These are phyloP conservation scores for Colletotrichum sidae DNA, from an alignment of 2,329 filamentous ascomycete species.

Conservation along the genomic window DNA sequence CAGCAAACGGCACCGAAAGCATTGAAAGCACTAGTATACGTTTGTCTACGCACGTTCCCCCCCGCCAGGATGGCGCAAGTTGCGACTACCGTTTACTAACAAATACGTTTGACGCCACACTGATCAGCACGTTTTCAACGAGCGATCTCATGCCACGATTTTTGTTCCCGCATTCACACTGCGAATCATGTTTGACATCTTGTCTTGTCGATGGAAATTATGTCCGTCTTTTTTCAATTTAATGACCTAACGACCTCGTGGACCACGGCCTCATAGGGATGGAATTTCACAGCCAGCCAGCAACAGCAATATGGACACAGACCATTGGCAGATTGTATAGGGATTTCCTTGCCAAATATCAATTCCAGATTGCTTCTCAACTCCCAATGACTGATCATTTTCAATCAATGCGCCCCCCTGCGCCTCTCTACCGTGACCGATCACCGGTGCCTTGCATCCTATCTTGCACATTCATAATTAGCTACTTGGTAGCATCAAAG, in stretches of 20 bases:
- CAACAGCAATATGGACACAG: constrained; percentile 14
- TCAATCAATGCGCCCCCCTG: not conserved
- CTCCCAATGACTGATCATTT: not conserved
- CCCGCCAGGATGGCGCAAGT: not conserved
- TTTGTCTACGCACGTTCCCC: no score
- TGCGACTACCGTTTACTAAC: constrained; percentile 2
- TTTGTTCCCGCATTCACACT: not conserved
- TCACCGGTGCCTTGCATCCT: constrained; percentile 17
- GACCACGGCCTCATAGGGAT: no score
- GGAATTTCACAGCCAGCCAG: not conserved
- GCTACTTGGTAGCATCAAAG: not conserved
- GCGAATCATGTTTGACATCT: not conserved
- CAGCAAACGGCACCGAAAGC: constrained; percentile 6
- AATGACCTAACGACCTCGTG: no score
- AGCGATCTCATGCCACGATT: constrained; percentile 12
- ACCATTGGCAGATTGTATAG: constrained; percentile 16
- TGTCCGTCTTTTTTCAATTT: no score
- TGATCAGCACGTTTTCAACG: not conserved
- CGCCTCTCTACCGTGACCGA: constrained; percentile 2
- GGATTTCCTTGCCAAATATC: constrained; percentile 7
- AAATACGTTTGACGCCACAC: constrained; percentile 2
- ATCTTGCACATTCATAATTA: not conserved
- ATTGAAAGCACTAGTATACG: no score
- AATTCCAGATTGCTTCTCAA: constrained; percentile 1
- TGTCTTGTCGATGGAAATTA: no score